Conservation (phyloP, 257 asterid genomes). For the Solanum gandarillasii region DNA sequence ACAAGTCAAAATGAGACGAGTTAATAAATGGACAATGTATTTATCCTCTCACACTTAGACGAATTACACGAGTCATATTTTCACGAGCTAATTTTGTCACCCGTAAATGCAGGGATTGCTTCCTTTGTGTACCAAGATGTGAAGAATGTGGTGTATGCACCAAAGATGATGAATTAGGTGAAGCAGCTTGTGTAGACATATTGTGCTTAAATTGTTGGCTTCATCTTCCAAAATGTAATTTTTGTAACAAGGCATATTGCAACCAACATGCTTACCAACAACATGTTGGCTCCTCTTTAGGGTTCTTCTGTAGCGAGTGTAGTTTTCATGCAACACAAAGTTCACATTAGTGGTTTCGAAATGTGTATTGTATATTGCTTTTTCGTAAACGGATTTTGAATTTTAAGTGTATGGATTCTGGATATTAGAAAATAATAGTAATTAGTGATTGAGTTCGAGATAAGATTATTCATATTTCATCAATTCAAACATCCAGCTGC, state of each 20-base stretch:
- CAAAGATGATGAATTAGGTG: slow-evolving; percentile 31
- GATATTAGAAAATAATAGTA: no score
- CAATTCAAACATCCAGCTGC: no score
- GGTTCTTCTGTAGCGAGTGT: slow-evolving; percentile 45
- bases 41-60: not conserved
- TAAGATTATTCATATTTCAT: no score
- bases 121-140: slow-evolving; percentile 47
- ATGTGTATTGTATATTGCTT: no score
- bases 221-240: slow-evolving; percentile 52
- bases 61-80: not conserved
- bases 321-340: slow-evolving; percentile 2
- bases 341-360: not conserved
- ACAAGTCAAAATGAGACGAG: no score
- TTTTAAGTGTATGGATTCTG: no score
- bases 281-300: slow-evolving; percentile 3
- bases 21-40: no score
- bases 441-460: no score
- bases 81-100: not conserved
- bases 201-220: slow-evolving; percentile 69
- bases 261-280: slow-evolving; percentile 33
- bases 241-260: slow-evolving; percentile 72
- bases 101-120: slow-evolving; percentile 38
- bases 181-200: slow-evolving; percentile 40
- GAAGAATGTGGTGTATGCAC: slow-evolving; percentile 56
- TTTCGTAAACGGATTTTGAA: no score